Base-by-base conservation (phyloP, 345 rosid genomes). In the Ceriops decandra region DNA sequence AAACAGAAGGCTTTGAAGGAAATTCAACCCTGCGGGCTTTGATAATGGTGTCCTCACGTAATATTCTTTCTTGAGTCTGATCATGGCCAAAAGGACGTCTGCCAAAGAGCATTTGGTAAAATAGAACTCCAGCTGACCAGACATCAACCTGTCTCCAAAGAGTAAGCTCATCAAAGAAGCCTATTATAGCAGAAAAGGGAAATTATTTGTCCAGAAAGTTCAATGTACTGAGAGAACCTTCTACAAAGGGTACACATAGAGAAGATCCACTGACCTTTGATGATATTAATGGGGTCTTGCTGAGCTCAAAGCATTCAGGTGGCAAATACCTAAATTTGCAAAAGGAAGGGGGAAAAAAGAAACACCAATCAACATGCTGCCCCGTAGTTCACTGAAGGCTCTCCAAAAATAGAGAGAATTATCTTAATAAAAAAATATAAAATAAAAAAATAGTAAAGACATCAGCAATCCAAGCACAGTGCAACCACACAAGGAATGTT, bases 1-100 rank as follows among this genome's bases (percentile, higher is more conserved):
- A 90, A 75, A 87, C 86, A 19, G 93, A 75, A 66, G 97, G 99
- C 82, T 91, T 88, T 58, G 98, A 69, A 57, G 99, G 99, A 80
- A 95, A 95, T 61, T 95, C 99, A 56, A 92, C 98, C 75, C 82
- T 95, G 66, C 88, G 92, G 54, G 99, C 99, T 81, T 92, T 91
- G 68, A 90, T 92, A 71, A 95, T 95, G 64, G 99, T 95, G 75
- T 92, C 99, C 72, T 95, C 99, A 0, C 97, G 87, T 60, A 95
- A 76, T 74, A 95, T 95, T 69, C 97, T 82, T 81, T 95, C 99
- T 79, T 95, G 98, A 76, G 86, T 85, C 75, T 92, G 99, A 76
- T 95, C 99, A 75, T 95, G 98, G 63, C 99, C 99, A 79, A 95
- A 92, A 71, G 98, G 99, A 57, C 98, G 92, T 72, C 85, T 87